Evolutionary conservation across 352 stramenopile genomes (phyloP).

Genomic region (Phytophthora agathidicida): DNA sequence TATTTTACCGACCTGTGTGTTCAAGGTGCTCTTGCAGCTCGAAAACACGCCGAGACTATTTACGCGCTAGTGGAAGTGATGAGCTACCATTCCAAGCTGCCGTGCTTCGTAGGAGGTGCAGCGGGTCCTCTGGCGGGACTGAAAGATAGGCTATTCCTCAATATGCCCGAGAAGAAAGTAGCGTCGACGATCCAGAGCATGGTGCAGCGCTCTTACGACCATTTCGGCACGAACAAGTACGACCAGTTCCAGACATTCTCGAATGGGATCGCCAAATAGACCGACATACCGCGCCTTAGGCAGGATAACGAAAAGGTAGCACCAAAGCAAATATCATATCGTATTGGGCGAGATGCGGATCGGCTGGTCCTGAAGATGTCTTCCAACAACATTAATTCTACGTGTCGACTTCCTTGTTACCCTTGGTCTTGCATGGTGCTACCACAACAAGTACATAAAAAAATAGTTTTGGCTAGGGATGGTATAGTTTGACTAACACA

Average conservation of each 20-base stretch:
- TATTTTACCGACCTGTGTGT: slow-evolving; percentile 96
- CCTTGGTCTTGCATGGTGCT: slow-evolving; percentile 5
- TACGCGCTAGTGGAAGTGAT: slow-evolving; percentile 96
- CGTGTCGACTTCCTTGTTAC: not conserved
- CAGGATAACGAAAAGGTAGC: not conserved
- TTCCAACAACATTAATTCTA: no score
- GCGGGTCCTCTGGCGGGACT: slow-evolving; percentile 47
- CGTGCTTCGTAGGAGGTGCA: slow-evolving; percentile 61
- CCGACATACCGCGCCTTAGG: not conserved
- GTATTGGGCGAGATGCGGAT: not conserved
- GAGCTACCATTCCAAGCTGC: slow-evolving; percentile 82
- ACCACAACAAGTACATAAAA: not conserved
- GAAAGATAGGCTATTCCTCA: slow-evolving; percentile 75
- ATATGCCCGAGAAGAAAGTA: slow-evolving; percentile 66
- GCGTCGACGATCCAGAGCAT: slow-evolving; percentile 83
- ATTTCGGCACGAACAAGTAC: slow-evolving; percentile 97
- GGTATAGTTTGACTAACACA: not conserved
- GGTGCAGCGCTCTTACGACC: slow-evolving; percentile 95
- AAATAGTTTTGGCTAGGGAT: no score
- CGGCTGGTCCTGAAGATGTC: no score
- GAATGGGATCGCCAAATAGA: slow-evolving; percentile 90
- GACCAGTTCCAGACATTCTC: slow-evolving; percentile 94
- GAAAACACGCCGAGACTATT: slow-evolving; percentile 93
- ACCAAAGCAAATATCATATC: not conserved
- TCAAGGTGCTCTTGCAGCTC: slow-evolving; percentile 91